phyloP scores from a whole-genome alignment of 78 protist genomes.

The Cavenderia fasciculata region DNA sequence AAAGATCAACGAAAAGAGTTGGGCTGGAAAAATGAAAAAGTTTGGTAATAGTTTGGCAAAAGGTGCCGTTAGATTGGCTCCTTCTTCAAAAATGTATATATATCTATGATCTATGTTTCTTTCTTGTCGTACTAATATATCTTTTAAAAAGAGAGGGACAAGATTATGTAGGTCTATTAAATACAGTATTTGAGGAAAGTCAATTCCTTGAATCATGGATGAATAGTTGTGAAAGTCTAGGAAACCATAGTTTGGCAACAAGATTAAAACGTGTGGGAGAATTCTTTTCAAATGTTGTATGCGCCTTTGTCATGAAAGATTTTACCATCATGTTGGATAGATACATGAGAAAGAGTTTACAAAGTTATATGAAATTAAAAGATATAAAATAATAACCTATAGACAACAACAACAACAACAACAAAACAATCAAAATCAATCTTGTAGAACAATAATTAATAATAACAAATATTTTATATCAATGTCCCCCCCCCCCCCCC shows the following conservation, averaged over 20 bases:
- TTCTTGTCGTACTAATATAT: not conserved
- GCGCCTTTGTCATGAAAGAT: slow-evolving; percentile 77
- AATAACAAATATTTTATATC: no score
- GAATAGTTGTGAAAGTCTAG: slow-evolving; percentile 56
- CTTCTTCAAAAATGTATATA: slow-evolving; percentile 59
- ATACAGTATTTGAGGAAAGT: slow-evolving; percentile 71
- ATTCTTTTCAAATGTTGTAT: slow-evolving; percentile 63
- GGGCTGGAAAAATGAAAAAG: slow-evolving; percentile 73
- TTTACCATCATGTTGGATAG: slow-evolving; percentile 63
- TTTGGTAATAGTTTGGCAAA: slow-evolving; percentile 59
- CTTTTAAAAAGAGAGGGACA: slow-evolving; percentile 20
- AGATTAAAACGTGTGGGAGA: slow-evolving; percentile 58
- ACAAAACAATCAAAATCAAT: no score
- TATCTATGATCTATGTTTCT: not conserved
- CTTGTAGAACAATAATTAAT: no score
- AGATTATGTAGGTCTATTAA: slow-evolving; percentile 70
- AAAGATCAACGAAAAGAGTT: slow-evolving; percentile 54
- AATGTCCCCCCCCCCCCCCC: no score
- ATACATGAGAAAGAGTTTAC: slow-evolving; percentile 62
- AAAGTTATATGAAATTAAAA: slow-evolving; percentile 24
- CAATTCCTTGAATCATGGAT: slow-evolving; percentile 78
- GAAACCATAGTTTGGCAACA: slow-evolving; percentile 22
- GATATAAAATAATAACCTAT: not conserved
- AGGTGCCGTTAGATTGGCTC: slow-evolving; percentile 74
- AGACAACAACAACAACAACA: not conserved